Percentiles rank a stretch among this genome's conserved stretches.
Conservation (phyloP, 306 rosid genomes). For the Cucurbita ficifolia region DNA sequence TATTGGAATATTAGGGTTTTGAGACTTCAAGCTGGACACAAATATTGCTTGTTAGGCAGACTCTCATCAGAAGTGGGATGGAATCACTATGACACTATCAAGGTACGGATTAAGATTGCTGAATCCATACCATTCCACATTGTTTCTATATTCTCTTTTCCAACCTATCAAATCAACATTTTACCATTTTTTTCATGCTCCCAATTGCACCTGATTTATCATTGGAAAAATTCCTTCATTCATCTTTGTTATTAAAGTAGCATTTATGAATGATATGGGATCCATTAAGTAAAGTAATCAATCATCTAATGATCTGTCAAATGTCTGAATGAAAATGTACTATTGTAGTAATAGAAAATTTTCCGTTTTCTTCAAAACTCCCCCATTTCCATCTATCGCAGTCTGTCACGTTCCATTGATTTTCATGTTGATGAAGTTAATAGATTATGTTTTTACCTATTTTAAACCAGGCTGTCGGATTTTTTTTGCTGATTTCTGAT, state of each 20-base stretch:
- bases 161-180: neutral
- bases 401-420: neutral
- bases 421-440: neutral
- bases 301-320: neutral
- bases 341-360: neutral
- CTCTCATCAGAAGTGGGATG: conserved; percentile 60
- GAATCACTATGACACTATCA: conserved; percentile 26
- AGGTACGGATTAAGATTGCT: conserved; percentile 2
- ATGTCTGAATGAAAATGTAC: neutral
- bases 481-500: neutral
- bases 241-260: neutral
- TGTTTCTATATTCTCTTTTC: neutral
- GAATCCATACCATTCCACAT: neutral
- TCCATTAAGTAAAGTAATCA: neutral
- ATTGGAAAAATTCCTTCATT: neutral
- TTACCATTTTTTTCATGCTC: neutral
- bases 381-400: neutral
- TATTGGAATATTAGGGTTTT: conserved; percentile 30
- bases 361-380: neutral
- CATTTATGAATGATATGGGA: neutral
- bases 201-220: neutral
- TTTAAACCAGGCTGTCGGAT: neutral
- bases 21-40: conserved; percentile 77
- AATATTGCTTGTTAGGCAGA: conserved; percentile 39
- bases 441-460: neutral